Base-by-base conservation (phyloP, 148 eudicot genomes). In the Silene conica region DNA sequence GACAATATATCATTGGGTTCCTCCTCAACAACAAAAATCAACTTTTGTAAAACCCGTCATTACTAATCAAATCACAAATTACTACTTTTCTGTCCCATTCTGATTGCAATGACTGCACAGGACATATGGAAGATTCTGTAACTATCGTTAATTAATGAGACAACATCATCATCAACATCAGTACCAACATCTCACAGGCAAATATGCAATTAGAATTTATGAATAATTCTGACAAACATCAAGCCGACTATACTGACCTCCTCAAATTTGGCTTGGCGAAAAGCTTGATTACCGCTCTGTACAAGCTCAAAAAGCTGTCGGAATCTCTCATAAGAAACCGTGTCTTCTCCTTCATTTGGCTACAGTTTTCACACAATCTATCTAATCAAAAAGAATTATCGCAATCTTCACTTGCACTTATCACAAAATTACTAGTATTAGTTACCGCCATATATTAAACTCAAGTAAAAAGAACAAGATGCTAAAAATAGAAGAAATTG, bases 241-340 rank as follows among this genome's bases (percentile, higher is more conserved):
- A 20, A 9, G 28, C 5, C 7, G 45, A 21, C 1, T 4, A 38
- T 65, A 56, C 16, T 70, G 15, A 89, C 98, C 91, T 89, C 91
- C 65, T 87, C 97, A 34, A 80, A 85, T 57, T 81, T 76, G 22
- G 74, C 72, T 7, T 73, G 83, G 50, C 88, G 91, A 72, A 84
- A 92, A 8, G 97, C 96, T 66, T 70, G 83, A 88, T 90, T 94
- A 41, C 93, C 98, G 59, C 25, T 63, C 76, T 86, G 76, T 77
- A 94, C 84, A 48, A 89, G 82, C 64, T 92, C 88, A 60, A 78
- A 85, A 61, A 88, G 85, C 85, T 89, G 90, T 22, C 78, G 80
- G 71, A 83, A 81, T 62, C 86, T 75, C 50, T 87, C 90, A 23
- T 72, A 63, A 1, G 93, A 80, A 80, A 89, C 69, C 22, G 89